Evolutionary conservation across 2,329 filamentous ascomycete species (phyloP), one percentile per base, ranked within the genome.

Genomic region (Aspergillus costaricaensis): DNA sequence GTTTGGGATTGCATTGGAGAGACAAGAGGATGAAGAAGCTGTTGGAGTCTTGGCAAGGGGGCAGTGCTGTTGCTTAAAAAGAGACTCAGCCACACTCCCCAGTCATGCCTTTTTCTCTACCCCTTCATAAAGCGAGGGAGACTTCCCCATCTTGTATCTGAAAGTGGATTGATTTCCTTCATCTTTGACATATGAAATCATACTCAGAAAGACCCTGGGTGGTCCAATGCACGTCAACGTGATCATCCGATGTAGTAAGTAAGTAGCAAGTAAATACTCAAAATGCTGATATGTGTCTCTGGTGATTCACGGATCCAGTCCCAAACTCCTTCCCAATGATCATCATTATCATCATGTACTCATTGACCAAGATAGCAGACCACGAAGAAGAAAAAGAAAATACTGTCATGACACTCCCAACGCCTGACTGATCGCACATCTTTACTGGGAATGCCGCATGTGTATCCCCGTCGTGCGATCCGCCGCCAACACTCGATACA

Each of bases 401-500:
- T 3, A 6, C n/a, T n/a, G 36, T 8, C 51, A 32, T 27, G 23
- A 30, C 8, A 17, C 47, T 36, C 47, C 25, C n/a, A 32, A 27
- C 25, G 47, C 47, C 47, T 50, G 47, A 2, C 23, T n/a, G 9
- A 17, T 27, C 15, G 14, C 39, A 9, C 23, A 23, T 32, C 38
- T 19, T n/a, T 41, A 17, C 2, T 44, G 17, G 2, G 19, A 2
- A 47, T 44, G 5, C 17, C 17, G 17, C 8, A 43, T 19, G 15
- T 41, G 53, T 10, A 30, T 47, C 9, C 9, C 53, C 25, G 23
- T 55, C 9, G 53, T 54, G 25, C 39, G 17, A 5, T 58, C 56
- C 15, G 56, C 56, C 14, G 56, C 56, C 32, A 52, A 21, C 19
- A 61, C 59, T 12, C 51, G 56, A 17, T 38, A 58, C 3, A 61